Evolutionary conservation across 2,329 filamentous ascomycete species (phyloP).

Genomic region (Fusarium sp.): DNA sequence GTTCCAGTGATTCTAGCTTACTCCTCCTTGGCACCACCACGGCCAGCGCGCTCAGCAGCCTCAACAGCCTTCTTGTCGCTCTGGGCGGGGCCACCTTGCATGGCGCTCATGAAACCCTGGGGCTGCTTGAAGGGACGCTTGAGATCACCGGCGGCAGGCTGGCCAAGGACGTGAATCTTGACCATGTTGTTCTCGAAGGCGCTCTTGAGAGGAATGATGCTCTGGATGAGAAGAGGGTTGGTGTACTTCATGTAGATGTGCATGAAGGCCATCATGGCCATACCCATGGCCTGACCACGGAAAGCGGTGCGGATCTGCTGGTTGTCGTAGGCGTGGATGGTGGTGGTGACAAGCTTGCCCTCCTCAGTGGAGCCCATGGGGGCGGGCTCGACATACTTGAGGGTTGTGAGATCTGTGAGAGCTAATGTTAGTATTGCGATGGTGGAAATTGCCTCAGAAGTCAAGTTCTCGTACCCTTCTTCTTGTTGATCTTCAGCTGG

Average conservation of each 20-base stretch:
- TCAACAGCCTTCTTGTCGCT: slow-evolving; percentile 93
- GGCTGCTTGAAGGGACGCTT: slow-evolving; percentile 94
- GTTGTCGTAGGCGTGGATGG: slow-evolving; percentile 93
- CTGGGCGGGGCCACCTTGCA: slow-evolving; percentile 79
- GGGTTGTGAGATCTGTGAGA: slow-evolving; percentile 86
- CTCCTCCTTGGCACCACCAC: slow-evolving; percentile 77
- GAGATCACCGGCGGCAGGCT: slow-evolving; percentile 87
- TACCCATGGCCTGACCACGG: slow-evolving; percentile 92
- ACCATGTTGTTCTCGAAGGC: slow-evolving; percentile 94
- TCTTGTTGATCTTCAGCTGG: slow-evolving; percentile 87
- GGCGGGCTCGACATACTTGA: slow-evolving; percentile 98
- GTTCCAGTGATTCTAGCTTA: slow-evolving; percentile 50
- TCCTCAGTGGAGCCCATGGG: slow-evolving; percentile 94
- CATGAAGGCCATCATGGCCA: slow-evolving; percentile 99
- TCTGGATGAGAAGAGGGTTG: slow-evolving; percentile 98
- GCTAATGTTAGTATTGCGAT: slow-evolving; percentile 14
- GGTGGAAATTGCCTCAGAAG: not conserved
- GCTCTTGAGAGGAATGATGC: slow-evolving; percentile 96
- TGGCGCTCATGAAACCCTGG: slow-evolving; percentile 82
- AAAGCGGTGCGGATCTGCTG: slow-evolving; percentile 84
- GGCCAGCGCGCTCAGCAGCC: slow-evolving; percentile 78
- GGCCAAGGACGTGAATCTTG: slow-evolving; percentile 93
- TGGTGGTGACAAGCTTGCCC: slow-evolving; percentile 95
- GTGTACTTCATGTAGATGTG: slow-evolving; percentile 99
- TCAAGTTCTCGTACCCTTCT: slow-evolving; percentile 78